Evolutionary conservation across 2,329 filamentous ascomycete genomes (phyloP).

Genomic region (Xylariaceae sp.): DNA sequence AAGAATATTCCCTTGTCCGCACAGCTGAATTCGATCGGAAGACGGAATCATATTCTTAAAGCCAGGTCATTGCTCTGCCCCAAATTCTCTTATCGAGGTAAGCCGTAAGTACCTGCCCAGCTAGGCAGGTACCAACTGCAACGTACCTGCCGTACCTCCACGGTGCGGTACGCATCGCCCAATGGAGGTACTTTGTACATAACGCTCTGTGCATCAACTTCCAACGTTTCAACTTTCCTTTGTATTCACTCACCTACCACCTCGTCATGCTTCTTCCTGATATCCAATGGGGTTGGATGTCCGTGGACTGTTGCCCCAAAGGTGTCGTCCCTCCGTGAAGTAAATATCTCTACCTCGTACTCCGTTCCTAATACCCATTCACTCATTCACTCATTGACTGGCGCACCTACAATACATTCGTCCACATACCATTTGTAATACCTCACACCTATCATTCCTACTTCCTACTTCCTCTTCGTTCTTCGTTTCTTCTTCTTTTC

Average conservation of each 20-base stretch:
- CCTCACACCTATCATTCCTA: not conserved
- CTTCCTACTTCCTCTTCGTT: not conserved
- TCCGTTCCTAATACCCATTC: constrained; percentile 1
- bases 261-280: constrained; percentile 7
- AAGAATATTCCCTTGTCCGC: not conserved
- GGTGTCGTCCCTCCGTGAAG: not conserved
- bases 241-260: not conserved
- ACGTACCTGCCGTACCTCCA: too few species aligned
- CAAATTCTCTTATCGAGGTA: not conserved
- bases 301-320: not conserved
- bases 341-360: constrained; percentile 5
- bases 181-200: not conserved
- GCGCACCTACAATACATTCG: not conserved
- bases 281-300: constrained; percentile 2
- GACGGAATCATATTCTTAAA: too few species aligned
- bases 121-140: too few species aligned
- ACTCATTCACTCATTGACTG: not conserved
- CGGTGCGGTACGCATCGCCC: too few species aligned
- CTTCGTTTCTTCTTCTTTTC: not conserved
- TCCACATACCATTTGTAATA: not conserved
- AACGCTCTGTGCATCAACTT: not conserved
- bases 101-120: too few species aligned
- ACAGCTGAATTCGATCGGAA: not conserved
- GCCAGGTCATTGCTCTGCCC: not conserved
- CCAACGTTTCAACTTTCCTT: not conserved